Evolutionary conservation across 495 filamentous ascomycete species (phyloP).

Genomic region (Astrothelium subdiscretum): DNA sequence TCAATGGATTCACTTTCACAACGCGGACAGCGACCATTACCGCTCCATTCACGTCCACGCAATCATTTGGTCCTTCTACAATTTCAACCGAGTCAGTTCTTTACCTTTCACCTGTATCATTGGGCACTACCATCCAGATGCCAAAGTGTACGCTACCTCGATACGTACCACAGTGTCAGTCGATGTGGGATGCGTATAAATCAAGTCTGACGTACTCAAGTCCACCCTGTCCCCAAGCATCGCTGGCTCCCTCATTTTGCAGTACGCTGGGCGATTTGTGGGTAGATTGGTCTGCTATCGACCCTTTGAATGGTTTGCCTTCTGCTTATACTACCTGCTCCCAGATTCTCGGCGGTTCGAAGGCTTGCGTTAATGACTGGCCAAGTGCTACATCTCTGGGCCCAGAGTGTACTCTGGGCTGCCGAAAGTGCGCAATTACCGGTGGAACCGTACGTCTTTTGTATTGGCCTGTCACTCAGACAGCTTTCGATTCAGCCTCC

Average conservation of each 20-base stretch:
- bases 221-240: neutral
- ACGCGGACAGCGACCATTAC: neutral
- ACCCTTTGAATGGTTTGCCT: neutral
- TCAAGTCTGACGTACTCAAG: neutral
- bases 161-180: constrained; percentile 2
- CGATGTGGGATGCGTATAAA: neutral
- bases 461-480: neutral
- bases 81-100: neutral
- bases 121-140: neutral
- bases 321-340: neutral
- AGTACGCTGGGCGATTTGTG: neutral
- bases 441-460: neutral
- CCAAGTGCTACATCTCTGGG: neutral
- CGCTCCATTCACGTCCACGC: too few relatives aligned
- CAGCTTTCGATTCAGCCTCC: neutral
- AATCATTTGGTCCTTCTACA: neutral
- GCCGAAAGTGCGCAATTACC: neutral
- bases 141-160: neutral
- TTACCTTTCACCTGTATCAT: neutral
- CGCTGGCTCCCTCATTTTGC: neutral
- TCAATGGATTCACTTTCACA: too few relatives aligned
- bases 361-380: neutral
- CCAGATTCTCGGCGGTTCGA: neutral
- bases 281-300: neutral
- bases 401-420: constrained; percentile 1